Conservation (phyloP, 2,329 filamentous ascomycete species). For the Apiospora phragmitis region DNA sequence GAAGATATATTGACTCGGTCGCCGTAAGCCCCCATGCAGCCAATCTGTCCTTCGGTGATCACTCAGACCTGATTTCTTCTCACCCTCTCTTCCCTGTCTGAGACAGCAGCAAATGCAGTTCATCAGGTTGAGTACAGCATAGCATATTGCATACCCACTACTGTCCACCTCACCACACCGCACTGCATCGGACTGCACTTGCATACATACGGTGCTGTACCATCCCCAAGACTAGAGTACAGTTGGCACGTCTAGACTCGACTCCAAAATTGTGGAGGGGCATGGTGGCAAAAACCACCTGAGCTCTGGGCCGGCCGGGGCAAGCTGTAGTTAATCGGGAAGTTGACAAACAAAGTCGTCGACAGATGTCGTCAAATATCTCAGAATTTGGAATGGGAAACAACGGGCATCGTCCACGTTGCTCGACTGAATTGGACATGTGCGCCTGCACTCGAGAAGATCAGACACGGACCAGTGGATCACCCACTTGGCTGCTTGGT, state of each 20-base stretch:
- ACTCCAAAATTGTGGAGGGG: background rate
- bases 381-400: background rate
- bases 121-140: background rate
- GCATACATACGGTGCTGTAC: background rate
- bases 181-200: background rate
- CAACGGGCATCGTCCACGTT: slow-evolving; percentile 5
- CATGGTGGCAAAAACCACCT: slow-evolving; percentile 2
- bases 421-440: slow-evolving; percentile 1
- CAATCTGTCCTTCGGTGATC: background rate
- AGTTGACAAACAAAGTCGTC: background rate
- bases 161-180: background rate
- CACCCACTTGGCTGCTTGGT: background rate
- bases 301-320: background rate
- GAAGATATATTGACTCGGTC: background rate
- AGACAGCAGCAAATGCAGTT: background rate
- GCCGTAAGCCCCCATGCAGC: slow-evolving; percentile 1
- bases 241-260: slow-evolving; percentile 6
- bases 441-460: background rate
- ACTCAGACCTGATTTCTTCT: background rate
- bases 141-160: background rate
- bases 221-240: background rate
- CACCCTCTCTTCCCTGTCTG: background rate
- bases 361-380: background rate
- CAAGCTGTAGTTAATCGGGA: background rate
- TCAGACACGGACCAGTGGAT: slow-evolving; percentile 3